These are phyloP conservation scores for Xerocomus potaroensis DNA, from an alignment of 768 basidiomycete genomes.

Conservation along the genomic window DNA sequence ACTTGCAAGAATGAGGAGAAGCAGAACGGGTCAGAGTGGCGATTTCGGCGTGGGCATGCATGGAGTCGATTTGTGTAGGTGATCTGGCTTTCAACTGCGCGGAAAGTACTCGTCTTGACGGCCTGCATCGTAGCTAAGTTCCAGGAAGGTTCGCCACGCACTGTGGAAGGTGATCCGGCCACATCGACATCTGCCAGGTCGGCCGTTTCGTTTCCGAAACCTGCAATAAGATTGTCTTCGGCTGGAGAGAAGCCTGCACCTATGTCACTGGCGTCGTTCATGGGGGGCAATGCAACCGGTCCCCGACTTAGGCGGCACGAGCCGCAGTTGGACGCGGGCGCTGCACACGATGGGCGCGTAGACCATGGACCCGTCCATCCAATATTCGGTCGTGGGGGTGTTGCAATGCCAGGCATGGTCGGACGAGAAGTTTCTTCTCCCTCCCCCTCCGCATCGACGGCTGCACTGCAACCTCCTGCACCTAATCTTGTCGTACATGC, in stretches of 20 bases:
- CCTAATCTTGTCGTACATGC: slow-evolving; percentile 7
- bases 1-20: slow-evolving; percentile 42
- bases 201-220: slow-evolving; percentile 6
- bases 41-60: slow-evolving; percentile 38
- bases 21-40: slow-evolving; percentile 31
- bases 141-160: slow-evolving; percentile 14
- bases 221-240: slow-evolving; percentile 10
- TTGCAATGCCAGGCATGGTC: slow-evolving; percentile 74
- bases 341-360: slow-evolving; percentile 62
- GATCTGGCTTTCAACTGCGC: slow-evolving; percentile 4
- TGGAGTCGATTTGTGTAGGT: slow-evolving; percentile 31
- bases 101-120: neutral
- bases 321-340: slow-evolving; percentile 64
- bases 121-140: slow-evolving; percentile 16
- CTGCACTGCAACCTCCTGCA: slow-evolving; percentile 1
- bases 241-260: slow-evolving; percentile 36
- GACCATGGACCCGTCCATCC: slow-evolving; percentile 60
- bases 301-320: slow-evolving; percentile 70
- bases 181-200: slow-evolving; percentile 6
- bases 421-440: slow-evolving; percentile 13
- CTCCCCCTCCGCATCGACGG: slow-evolving; percentile 5
- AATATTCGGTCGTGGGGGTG: slow-evolving; percentile 67
- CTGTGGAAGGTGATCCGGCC: slow-evolving; percentile 10
- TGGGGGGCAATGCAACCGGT: slow-evolving; percentile 73
- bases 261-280: slow-evolving; percentile 77